Evolutionary conservation across 805 yeast species (phyloP).

Genomic region (Metschnikowia colocasiae): DNA sequence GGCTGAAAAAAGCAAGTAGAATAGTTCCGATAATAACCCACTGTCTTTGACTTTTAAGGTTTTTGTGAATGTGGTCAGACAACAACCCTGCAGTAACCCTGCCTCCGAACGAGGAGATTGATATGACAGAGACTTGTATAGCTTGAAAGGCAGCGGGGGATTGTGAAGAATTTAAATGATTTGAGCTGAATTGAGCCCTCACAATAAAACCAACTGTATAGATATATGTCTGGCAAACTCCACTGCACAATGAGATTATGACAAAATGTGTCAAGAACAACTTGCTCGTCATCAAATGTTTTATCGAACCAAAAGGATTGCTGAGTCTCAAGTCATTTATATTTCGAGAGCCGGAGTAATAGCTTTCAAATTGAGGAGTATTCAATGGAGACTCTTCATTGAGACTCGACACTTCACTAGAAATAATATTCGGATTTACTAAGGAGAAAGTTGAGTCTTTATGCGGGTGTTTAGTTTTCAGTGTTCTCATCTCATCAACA

Average conservation of each 20-base stretch:
- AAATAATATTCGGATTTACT: conserved; percentile 7
- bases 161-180: background rate
- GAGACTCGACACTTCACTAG: conserved; percentile 13
- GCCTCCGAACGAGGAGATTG: conserved; percentile 63
- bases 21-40: conserved; percentile 58
- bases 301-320: background rate
- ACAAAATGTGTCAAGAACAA: conserved; percentile 50
- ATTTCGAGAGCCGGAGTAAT: background rate
- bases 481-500: conserved; percentile 6
- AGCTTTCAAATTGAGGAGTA: background rate
- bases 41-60: conserved; percentile 51
- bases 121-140: conserved; percentile 63
- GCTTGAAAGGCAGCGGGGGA: conserved; percentile 55
- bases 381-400: conserved; percentile 7
- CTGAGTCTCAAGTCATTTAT: background rate
- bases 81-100: conserved; percentile 61
- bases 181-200: conserved; percentile 34
- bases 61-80: conserved; percentile 57
- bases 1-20: conserved; percentile 34
- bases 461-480: conserved; percentile 1
- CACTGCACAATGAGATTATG: conserved; percentile 54
- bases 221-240: conserved; percentile 69
- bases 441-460: conserved; percentile 7
- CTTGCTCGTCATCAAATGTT: conserved; percentile 20
- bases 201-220: conserved; percentile 74